Percentiles rank a stretch among this genome's conserved stretches.
Evolutionary conservation across 2,329 filamentous ascomycete species (phyloP).

Genomic region (Alternaria brassicicola): DNA sequence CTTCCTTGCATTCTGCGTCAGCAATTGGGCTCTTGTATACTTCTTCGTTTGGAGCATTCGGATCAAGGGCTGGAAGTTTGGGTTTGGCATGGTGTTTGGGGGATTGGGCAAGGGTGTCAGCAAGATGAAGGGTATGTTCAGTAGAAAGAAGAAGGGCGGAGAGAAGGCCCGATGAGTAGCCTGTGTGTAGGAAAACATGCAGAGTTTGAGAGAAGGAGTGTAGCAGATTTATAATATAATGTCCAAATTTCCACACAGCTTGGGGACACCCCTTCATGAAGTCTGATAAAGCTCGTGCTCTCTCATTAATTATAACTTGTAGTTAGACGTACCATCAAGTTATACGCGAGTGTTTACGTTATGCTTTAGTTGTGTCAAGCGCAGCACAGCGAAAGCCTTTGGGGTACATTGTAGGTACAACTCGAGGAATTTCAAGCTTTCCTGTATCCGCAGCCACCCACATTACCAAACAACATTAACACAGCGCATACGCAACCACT

Average conservation of each 20-base stretch:
- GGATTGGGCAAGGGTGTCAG: conserved; percentile 46
- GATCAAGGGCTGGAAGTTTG: conserved; percentile 73
- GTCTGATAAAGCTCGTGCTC: background rate
- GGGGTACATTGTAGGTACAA: background rate
- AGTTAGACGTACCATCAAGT: background rate
- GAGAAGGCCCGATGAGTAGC: conserved; percentile 2
- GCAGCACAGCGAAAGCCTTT: too few relatives aligned
- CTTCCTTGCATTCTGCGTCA: conserved; percentile 72
- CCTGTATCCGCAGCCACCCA: background rate
- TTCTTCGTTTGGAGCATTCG: conserved; percentile 79
- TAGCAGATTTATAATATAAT: background rate
- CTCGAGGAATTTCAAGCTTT: background rate
- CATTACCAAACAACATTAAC: background rate
- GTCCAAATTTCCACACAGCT: background rate
- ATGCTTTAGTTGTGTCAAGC: background rate
- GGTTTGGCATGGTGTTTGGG: conserved; percentile 64
- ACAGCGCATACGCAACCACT: too few relatives aligned
- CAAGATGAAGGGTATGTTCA: conserved; percentile 19
- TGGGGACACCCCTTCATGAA: too few relatives aligned
- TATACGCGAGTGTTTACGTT: background rate
- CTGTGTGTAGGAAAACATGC: background rate
- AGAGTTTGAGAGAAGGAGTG: background rate
- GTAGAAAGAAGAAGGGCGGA: conserved; percentile 13
- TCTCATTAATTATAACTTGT: background rate
- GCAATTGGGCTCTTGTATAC: conserved; percentile 74